Conservation (phyloP, 805 yeast species). For the Wickerhamomyces silvicola region DNA sequence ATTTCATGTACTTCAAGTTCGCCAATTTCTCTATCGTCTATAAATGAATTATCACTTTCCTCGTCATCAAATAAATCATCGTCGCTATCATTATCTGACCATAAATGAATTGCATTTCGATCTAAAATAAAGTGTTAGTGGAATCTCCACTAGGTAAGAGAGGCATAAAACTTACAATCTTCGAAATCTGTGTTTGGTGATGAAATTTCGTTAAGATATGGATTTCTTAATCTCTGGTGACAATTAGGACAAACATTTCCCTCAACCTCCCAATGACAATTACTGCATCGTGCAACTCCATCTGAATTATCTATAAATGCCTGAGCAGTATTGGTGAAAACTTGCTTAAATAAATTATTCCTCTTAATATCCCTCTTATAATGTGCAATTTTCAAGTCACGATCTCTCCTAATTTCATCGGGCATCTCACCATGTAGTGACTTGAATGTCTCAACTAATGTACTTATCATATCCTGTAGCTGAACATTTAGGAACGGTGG, state of each 20-base stretch:
- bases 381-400: slow-evolving; percentile 25
- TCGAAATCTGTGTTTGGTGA: slow-evolving; percentile 1
- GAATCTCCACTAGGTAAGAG: not conserved
- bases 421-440: slow-evolving; percentile 14
- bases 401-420: slow-evolving; percentile 4
- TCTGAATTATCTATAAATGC: slow-evolving; percentile 58
- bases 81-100: not conserved
- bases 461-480: slow-evolving; percentile 39
- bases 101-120: not conserved
- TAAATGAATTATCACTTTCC: slow-evolving; percentile 10
- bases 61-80: slow-evolving; percentile 2
- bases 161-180: not conserved
- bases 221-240: slow-evolving; percentile 42
- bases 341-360: slow-evolving; percentile 38
- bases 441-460: slow-evolving; percentile 33
- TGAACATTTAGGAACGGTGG: slow-evolving; percentile 50
- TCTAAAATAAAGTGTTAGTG: no score
- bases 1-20: slow-evolving; percentile 5
- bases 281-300: slow-evolving; percentile 68
- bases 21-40: slow-evolving; percentile 12
- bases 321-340: slow-evolving; percentile 41
- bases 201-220: not conserved
- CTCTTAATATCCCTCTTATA: slow-evolving; percentile 35
- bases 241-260: slow-evolving; percentile 66
- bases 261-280: slow-evolving; percentile 76